Percentiles rank a stretch among this genome's conserved stretches.
Conservation (phyloP, 106 monocot genomes). For the Platanthera guangdongensis region DNA sequence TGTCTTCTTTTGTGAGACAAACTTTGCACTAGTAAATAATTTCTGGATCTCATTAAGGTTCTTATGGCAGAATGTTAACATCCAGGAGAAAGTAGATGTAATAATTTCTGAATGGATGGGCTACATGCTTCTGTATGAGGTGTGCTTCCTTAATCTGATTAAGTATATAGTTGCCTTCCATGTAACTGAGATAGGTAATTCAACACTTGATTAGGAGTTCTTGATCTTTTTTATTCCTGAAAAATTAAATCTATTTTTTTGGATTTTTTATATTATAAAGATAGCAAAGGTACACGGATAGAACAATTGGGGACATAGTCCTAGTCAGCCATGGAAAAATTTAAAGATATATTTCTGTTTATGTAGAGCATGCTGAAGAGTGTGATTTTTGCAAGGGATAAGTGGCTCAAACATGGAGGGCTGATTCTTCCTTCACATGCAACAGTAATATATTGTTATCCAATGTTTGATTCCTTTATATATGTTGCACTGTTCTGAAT, state of each 20-base stretch:
- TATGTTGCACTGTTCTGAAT: not conserved
- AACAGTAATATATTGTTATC: conserved; percentile 32
- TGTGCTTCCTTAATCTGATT: conserved; percentile 8
- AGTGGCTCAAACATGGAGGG: conserved; percentile 90
- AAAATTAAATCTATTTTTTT: not conserved
- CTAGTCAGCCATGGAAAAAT: not conserved
- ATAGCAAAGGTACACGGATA: no score
- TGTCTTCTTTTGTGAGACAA: not conserved
- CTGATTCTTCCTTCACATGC: conserved; percentile 99
- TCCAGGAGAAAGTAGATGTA: conserved; percentile 95
- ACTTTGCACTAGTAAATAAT: not conserved
- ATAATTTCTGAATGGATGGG: conserved; percentile 99
- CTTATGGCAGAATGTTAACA: conserved; percentile 54
- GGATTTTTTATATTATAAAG: not conserved
- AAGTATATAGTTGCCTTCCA: not conserved
- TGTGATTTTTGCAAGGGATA: conserved; percentile 87
- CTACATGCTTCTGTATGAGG: conserved; percentile 97
- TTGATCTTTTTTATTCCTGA: not conserved
- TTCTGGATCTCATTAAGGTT: not conserved
- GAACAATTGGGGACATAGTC: no score
- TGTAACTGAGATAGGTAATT: not conserved
- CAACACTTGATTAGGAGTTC: not conserved
- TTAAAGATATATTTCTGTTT: not conserved
- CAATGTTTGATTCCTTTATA: not conserved
- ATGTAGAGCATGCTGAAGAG: conserved; percentile 87